Percentiles rank a stretch among this genome's conserved stretches.
These are phyloP conservation scores for Cystofilobasidium macerans DNA, from an alignment of 768 basidiomycete genomes.

Conservation along the genomic window DNA sequence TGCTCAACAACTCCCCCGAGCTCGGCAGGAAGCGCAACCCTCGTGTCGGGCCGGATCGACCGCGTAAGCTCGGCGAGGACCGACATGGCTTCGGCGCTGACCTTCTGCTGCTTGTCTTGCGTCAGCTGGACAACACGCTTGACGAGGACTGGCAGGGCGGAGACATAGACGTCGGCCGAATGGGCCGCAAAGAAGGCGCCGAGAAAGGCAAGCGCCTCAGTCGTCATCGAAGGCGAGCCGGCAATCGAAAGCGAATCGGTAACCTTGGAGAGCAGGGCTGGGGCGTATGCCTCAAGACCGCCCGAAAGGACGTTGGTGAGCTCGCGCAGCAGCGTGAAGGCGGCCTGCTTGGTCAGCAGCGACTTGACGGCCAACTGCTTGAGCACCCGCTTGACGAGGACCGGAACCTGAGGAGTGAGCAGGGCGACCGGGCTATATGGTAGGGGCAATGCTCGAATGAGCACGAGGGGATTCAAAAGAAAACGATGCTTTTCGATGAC, in stretches of 20 bases:
- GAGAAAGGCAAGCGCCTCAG: constrained; percentile 76
- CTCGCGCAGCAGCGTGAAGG: constrained; percentile 64
- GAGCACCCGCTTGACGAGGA: constrained; percentile 66
- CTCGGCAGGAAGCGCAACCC: constrained; percentile 29
- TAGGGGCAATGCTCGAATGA: background rate
- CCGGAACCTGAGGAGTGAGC: constrained; percentile 63
- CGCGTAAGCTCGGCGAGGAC: constrained; percentile 73
- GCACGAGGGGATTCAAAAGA: background rate
- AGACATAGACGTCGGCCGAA: constrained; percentile 49
- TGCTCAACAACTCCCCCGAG: constrained; percentile 43
- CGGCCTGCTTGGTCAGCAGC: constrained; percentile 65
- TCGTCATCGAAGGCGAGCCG: constrained; percentile 56
- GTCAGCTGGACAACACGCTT: constrained; percentile 64
- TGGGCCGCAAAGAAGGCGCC: constrained; percentile 69
- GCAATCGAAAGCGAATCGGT: constrained; percentile 31
- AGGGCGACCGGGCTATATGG: constrained; percentile 43
- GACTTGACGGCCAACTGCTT: constrained; percentile 77
- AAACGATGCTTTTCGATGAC: background rate
- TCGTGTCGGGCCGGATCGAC: constrained; percentile 55
- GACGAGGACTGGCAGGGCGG: constrained; percentile 56
- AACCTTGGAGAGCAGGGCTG: constrained; percentile 47
- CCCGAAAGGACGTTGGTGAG: constrained; percentile 73
- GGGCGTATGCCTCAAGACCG: constrained; percentile 59
- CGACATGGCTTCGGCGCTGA: constrained; percentile 77
- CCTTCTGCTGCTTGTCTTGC: constrained; percentile 73